These are phyloP conservation scores for Taphrina wiesneri DNA, from an alignment of 1,139 yeast genomes.

Conservation along the genomic window DNA sequence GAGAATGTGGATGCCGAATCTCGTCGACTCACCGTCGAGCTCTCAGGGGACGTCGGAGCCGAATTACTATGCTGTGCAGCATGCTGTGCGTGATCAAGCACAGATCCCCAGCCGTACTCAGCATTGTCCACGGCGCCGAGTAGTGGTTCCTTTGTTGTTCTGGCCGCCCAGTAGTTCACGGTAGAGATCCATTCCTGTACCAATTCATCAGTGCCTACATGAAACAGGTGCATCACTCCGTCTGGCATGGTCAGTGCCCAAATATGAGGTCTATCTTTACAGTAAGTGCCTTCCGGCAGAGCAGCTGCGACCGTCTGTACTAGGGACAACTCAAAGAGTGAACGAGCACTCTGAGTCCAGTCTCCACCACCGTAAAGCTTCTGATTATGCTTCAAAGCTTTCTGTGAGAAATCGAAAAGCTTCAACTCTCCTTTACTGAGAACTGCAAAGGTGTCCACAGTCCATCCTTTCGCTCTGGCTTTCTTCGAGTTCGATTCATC, in stretches of 20 bases:
- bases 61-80: background rate
- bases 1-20: background rate
- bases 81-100: slow-evolving; percentile 4
- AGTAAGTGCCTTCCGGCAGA: slow-evolving; percentile 37
- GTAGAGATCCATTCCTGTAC: slow-evolving; percentile 73
- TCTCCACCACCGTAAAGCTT: slow-evolving; percentile 61
- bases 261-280: slow-evolving; percentile 40
- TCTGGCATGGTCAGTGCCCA: slow-evolving; percentile 48
- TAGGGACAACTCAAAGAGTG: slow-evolving; percentile 44
- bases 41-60: background rate
- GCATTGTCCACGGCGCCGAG: slow-evolving; percentile 65
- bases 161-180: slow-evolving; percentile 88
- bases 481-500: slow-evolving; percentile 44
- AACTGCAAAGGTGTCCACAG: slow-evolving; percentile 43
- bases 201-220: slow-evolving; percentile 64
- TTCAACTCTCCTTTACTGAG: slow-evolving; percentile 46
- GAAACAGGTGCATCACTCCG: slow-evolving; percentile 45
- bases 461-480: slow-evolving; percentile 44
- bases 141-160: slow-evolving; percentile 74
- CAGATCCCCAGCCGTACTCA: slow-evolving; percentile 77
- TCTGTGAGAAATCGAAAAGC: slow-evolving; percentile 43
- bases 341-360: slow-evolving; percentile 54
- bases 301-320: slow-evolving; percentile 44
- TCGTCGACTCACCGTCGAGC: background rate
- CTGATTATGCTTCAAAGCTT: slow-evolving; percentile 33